Conservation (phyloP, 2,329 filamentous ascomycete species). For the Pseudogymnoascus sp. region DNA sequence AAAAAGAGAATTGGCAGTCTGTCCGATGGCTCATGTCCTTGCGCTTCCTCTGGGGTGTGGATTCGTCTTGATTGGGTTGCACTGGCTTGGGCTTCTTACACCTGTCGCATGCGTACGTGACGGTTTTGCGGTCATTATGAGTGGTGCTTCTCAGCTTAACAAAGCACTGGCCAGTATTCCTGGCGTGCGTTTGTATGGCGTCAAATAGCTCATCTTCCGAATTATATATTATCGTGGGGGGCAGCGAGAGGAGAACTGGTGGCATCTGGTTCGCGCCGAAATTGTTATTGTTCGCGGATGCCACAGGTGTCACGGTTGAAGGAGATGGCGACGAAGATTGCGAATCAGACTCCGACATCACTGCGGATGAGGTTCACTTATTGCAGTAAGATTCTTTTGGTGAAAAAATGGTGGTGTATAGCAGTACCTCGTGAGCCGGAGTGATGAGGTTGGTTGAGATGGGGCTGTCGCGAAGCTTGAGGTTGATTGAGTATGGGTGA, state of each 20-base stretch:
- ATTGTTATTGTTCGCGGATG: not conserved
- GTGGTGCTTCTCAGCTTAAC: slow-evolving; percentile 9
- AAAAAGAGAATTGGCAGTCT: slow-evolving; percentile 7
- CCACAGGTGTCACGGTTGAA: not conserved
- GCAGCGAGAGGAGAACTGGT: not conserved
- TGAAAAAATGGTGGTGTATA: not conserved
- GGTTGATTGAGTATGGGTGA: slow-evolving; percentile 1
- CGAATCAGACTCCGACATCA: not conserved
- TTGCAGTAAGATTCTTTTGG: not conserved
- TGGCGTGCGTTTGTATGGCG: not conserved
- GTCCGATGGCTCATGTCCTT: slow-evolving; percentile 2
- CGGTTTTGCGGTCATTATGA: slow-evolving; percentile 7
- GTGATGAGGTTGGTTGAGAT: not conserved
- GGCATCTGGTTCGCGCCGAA: not conserved
- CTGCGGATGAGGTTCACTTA: not conserved
- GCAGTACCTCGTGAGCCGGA: not conserved
- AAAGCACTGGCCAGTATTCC: slow-evolving; percentile 6
- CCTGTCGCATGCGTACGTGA: slow-evolving; percentile 7
- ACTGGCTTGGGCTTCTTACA: slow-evolving; percentile 7
- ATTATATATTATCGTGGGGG: slow-evolving; percentile 1
- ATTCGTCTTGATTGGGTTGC: not conserved
- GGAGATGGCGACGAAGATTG: not conserved
- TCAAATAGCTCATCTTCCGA: slow-evolving; percentile 7
- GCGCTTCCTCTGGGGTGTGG: not conserved
- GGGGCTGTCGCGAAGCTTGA: not conserved